Conservation (phyloP, 2,329 filamentous ascomycete genomes). For the Trichoderma aggressivum region DNA sequence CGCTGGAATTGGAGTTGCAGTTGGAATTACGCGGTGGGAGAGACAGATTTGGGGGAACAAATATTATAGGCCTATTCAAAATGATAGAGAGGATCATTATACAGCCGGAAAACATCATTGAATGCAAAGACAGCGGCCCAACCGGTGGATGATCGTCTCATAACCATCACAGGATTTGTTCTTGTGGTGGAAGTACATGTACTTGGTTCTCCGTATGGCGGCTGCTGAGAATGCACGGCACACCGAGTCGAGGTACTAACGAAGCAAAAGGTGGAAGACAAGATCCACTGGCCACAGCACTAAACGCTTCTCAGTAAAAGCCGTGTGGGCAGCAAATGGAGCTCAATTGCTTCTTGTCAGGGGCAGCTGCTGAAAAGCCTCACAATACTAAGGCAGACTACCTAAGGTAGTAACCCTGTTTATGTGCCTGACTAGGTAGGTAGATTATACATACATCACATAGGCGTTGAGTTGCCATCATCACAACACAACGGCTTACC, state of each 20-base stretch:
- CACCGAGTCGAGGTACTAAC: neutral
- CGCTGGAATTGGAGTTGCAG: neutral
- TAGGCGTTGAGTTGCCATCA: neutral
- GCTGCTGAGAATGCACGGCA: neutral
- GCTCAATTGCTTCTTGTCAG: neutral
- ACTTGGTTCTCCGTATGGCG: neutral
- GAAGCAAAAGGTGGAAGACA: neutral
- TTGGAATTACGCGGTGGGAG: neutral
- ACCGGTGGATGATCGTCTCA: neutral
- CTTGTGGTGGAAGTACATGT: neutral
- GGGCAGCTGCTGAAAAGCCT: neutral
- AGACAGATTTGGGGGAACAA: neutral
- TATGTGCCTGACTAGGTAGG: neutral
- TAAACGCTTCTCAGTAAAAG: neutral
- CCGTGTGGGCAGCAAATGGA: neutral
- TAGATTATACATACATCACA: neutral
- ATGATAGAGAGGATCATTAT: neutral
- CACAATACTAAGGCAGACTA: neutral
- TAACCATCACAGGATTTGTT: neutral
- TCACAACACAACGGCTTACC: too few relatives aligned
- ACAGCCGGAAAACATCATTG: neutral
- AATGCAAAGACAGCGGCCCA: neutral
- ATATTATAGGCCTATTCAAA: neutral
- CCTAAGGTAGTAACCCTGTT: neutral
- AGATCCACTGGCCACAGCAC: neutral